Evolutionary conservation across 2,329 filamentous ascomycete genomes (phyloP).

Genomic region (Pseudovirgaria hyperparasitica): DNA sequence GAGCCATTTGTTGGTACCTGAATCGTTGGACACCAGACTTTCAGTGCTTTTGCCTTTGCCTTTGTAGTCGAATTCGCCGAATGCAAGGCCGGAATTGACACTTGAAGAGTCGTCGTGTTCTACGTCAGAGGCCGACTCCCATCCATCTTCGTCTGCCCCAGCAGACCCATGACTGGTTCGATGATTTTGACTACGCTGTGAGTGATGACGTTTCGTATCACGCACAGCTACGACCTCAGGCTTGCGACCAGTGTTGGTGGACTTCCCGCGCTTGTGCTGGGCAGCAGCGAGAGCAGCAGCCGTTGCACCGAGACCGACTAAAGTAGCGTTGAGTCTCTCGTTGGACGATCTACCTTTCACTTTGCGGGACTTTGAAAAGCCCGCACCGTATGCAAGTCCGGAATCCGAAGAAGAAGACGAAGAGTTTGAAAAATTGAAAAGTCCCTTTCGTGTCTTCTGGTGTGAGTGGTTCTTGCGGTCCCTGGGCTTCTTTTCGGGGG

Average conservation of each 20-base stretch:
- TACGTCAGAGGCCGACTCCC: conserved; percentile 25
- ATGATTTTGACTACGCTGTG: conserved; percentile 9
- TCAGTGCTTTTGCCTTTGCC: conserved; percentile 34
- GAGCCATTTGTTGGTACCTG: conserved; percentile 43
- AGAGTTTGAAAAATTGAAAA: conserved; percentile 37
- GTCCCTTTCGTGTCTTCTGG: conserved; percentile 30
- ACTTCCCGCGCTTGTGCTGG: conserved; percentile 18
- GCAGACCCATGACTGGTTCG: too few relatives aligned
- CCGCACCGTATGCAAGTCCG: conserved; percentile 33
- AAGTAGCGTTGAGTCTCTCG: conserved; percentile 32
- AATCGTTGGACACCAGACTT: conserved; percentile 40
- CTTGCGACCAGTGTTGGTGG: conserved; percentile 11
- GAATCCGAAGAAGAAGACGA: conserved; percentile 33
- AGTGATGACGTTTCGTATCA: conserved; percentile 14
- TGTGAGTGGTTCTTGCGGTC: conserved; percentile 13
- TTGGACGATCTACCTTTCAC: conserved; percentile 27
- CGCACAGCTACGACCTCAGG: conserved; percentile 23
- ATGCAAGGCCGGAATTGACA: conserved; percentile 46
- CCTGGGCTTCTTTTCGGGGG: conserved; percentile 27
- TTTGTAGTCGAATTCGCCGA: conserved; percentile 35
- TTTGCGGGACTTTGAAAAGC: conserved; percentile 16
- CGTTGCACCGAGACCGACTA: conserved; percentile 34
- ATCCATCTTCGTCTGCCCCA: conserved; percentile 40
- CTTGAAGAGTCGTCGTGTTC: conserved; percentile 33
- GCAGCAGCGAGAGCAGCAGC: conserved; percentile 35